A percentile compares a stretch with the other conserved stretches of the same genome.
Evolutionary conservation across 2,329 filamentous ascomycete species (phyloP).

Genomic region (Colletotrichum chrysophilum): DNA sequence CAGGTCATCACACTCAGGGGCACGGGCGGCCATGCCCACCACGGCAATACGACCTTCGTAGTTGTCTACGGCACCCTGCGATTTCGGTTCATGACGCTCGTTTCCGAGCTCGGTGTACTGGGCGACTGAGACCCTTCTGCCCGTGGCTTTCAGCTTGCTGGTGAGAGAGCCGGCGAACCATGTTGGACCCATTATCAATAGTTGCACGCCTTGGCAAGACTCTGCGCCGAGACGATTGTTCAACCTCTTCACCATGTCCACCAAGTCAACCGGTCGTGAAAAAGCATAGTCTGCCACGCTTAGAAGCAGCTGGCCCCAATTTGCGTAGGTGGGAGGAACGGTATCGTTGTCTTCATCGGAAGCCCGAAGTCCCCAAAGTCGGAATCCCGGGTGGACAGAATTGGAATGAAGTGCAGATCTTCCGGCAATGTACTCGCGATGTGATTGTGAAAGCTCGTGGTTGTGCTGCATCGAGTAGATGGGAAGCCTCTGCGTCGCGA

Average conservation of each 20-base stretch:
- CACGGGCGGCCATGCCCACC: neutral
- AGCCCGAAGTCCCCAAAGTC: neutral
- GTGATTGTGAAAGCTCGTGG: neutral
- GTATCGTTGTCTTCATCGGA: neutral
- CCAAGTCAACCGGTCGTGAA: neutral
- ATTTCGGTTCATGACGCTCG: neutral
- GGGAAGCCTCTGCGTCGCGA: neutral
- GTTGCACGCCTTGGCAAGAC: neutral
- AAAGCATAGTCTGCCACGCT: neutral
- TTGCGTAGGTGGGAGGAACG: neutral
- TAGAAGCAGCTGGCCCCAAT: neutral
- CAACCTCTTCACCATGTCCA: neutral
- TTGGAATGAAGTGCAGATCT: neutral
- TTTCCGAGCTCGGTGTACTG: neutral
- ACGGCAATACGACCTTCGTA: neutral
- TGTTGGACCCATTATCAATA: neutral
- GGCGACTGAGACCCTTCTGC: neutral
- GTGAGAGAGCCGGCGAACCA: neutral
- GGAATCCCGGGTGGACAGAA: neutral
- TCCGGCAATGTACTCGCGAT: neutral
- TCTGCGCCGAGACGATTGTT: neutral
- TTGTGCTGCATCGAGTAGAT: slow-evolving; percentile 1
- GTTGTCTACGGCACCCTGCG: neutral
- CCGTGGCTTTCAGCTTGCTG: neutral
- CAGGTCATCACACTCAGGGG: neutral